Percentiles rank a stretch among this genome's conserved stretches.
Conservation (phyloP, 306 rosid genomes). For the Abrus precatorius region DNA sequence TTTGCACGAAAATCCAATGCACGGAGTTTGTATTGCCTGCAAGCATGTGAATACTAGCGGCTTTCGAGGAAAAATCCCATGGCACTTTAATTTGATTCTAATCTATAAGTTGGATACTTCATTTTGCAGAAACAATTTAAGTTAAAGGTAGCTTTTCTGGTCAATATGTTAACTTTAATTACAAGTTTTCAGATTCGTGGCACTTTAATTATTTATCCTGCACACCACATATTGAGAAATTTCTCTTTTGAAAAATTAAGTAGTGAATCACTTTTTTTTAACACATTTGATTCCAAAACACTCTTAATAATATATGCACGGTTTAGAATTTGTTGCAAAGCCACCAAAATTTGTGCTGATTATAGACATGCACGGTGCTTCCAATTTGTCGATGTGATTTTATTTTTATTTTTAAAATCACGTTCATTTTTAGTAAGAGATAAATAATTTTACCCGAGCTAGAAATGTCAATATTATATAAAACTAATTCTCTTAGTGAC, state of each 20-base stretch:
- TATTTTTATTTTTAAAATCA: no score
- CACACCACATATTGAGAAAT: not conserved
- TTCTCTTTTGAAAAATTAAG: not conserved
- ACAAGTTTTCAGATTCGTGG: conserved; percentile 28
- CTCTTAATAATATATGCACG: not conserved
- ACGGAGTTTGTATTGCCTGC: not conserved
- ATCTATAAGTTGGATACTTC: conserved; percentile 35
- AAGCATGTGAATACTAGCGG: conserved; percentile 45
- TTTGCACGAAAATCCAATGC: conserved; percentile 33
- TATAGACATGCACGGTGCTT: not conserved
- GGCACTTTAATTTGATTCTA: conserved; percentile 23
- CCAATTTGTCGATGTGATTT: not conserved
- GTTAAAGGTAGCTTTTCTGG: conserved; percentile 40
- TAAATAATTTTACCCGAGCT: no score
- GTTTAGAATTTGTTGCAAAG: not conserved
- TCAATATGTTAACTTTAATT: conserved; percentile 13
- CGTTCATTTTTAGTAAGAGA: no score
- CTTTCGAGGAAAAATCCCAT: conserved; percentile 9
- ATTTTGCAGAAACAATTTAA: conserved; percentile 29
- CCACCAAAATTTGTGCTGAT: not conserved
- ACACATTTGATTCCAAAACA: not conserved
- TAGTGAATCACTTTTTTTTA: not conserved
- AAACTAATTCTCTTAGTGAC: no score
- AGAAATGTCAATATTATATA: no score
- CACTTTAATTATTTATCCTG: conserved; percentile 32